Base-by-base conservation (phyloP, 2,329 filamentous ascomycete species). In the Biscogniauxia mediterranea region DNA sequence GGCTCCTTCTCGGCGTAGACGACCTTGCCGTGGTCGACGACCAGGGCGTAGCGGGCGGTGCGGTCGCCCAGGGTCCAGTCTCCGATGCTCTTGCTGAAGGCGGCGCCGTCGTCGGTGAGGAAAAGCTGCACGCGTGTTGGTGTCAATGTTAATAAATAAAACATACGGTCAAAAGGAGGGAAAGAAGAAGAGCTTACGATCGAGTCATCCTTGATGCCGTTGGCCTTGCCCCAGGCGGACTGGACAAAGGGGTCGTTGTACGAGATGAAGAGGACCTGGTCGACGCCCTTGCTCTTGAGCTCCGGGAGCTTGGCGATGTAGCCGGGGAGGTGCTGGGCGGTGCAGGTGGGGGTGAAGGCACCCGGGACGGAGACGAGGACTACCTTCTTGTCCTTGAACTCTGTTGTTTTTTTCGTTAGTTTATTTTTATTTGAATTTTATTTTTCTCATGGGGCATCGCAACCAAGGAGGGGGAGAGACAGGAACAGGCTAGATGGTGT, bases 221-320 rank as follows among this genome's bases (percentile, higher is more conserved):
- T 94, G 73, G 92, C 92, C 85, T 96, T 96, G 79, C 87, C 89
- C 91, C 91, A 95, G 58, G 90, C 92, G 70, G 87, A 89, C 91
- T 94, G 94, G 76, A 96, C 92, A 74, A 83, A 96, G 66, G 88
- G 81, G 78, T 96, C 93, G 79, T 96, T 96, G 81, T 81, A 89
- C 62, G 92, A 90, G 72, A 96, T 89, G 73, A 95, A 86, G 68
- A 92, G 85, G 71, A 96, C 86, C 65, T 89, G 78, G 77, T 96
- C 92, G 68, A 96, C 90, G 70, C 91, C 92, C 84, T 94, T 94
- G 74, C 80, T 80, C 80, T 88, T 88, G 77, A 96, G 82, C 73
- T 89, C 81, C 57, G 85, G 80, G 68, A 89, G 79, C 75, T 91
- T 89, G 76, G 85, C 78, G 70, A 94, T 85, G 84, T 92, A 96